Evolutionary conservation across 768 basidiomycete genomes (phyloP).

Genomic region (Hebeloma cylindrosporum): DNA sequence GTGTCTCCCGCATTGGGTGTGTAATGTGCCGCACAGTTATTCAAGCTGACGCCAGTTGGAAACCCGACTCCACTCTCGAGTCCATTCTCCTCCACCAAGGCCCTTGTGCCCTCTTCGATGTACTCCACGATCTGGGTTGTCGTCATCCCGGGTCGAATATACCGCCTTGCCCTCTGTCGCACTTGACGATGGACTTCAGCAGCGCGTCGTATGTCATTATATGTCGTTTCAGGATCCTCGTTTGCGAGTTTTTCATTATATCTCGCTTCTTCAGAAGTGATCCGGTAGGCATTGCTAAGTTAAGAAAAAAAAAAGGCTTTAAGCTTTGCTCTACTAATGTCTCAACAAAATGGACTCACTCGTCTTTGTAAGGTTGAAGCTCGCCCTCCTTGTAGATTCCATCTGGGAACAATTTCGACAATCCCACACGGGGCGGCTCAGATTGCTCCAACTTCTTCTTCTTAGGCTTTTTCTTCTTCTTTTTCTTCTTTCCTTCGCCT

Average conservation of each 20-base stretch:
- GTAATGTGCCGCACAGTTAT: constrained; percentile 96
- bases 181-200: constrained; percentile 97
- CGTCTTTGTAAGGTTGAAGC: constrained; percentile 86
- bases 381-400: constrained; percentile 93
- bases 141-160: constrained; percentile 89
- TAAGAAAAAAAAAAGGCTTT: constrained; percentile 4
- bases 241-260: constrained; percentile 75
- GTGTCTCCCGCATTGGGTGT: constrained; percentile 94
- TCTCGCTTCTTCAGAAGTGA: constrained; percentile 88
- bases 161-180: constrained; percentile 74
- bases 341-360: constrained; percentile 52
- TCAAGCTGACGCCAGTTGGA: constrained; percentile 92
- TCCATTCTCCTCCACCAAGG: constrained; percentile 89
- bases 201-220: constrained; percentile 85
- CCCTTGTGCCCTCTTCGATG: constrained; percentile 90
- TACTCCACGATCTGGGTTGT: constrained; percentile 93
- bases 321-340: constrained; percentile 1
- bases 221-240: constrained; percentile 82
- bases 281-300: constrained; percentile 79
- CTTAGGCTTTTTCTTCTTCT: constrained; percentile 94
- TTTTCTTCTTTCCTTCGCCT: constrained; percentile 75
- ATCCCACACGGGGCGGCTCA: constrained; percentile 88
- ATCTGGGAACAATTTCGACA: constrained; percentile 85
- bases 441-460: constrained; percentile 80
- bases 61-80: constrained; percentile 89